phyloP scores from a whole-genome alignment of 2,329 filamentous ascomycete genomes.

The Ascocoryne sarcoides region DNA sequence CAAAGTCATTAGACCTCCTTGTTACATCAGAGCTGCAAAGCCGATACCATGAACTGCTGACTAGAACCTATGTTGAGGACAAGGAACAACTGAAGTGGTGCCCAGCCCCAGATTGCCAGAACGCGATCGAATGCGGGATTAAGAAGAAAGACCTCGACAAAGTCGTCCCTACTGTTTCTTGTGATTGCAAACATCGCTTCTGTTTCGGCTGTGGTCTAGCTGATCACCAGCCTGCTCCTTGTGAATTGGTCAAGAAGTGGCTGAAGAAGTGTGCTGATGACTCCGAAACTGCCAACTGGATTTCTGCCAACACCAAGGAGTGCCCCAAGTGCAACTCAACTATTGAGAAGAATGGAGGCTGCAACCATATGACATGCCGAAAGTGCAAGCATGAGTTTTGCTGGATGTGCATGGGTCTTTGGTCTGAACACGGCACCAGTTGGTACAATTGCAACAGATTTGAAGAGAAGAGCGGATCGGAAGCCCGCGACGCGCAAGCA shows the following conservation, averaged over 20 bases:
- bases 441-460: conserved; percentile 99
- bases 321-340: conserved; percentile 94
- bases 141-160: conserved; percentile 80
- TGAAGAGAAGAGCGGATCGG: conserved; percentile 88
- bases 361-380: conserved; percentile 95
- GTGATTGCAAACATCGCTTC: conserved; percentile 76
- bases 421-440: conserved; percentile 96
- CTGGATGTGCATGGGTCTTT: conserved; percentile 99
- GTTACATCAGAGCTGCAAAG: conserved; percentile 46
- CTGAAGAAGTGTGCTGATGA: conserved; percentile 98
- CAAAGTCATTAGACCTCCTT: conserved; percentile 75
- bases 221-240: conserved; percentile 92
- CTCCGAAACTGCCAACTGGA: conserved; percentile 98
- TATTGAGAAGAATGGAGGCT: conserved; percentile 97
- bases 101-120: conserved; percentile 92
- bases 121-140: conserved; percentile 79
- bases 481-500: conserved; percentile 86
- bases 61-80: conserved; percentile 92
- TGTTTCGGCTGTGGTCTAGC: conserved; percentile 88
- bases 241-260: conserved; percentile 86
- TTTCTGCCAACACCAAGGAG: conserved; percentile 97
- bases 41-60: conserved; percentile 78
- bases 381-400: conserved; percentile 97
- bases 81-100: conserved; percentile 96
- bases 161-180: conserved; percentile 84